Percentiles rank a stretch among this genome's conserved stretches.
Evolutionary conservation across 2,329 filamentous ascomycete genomes (phyloP).

Genomic region (Cladosporium sp.): DNA sequence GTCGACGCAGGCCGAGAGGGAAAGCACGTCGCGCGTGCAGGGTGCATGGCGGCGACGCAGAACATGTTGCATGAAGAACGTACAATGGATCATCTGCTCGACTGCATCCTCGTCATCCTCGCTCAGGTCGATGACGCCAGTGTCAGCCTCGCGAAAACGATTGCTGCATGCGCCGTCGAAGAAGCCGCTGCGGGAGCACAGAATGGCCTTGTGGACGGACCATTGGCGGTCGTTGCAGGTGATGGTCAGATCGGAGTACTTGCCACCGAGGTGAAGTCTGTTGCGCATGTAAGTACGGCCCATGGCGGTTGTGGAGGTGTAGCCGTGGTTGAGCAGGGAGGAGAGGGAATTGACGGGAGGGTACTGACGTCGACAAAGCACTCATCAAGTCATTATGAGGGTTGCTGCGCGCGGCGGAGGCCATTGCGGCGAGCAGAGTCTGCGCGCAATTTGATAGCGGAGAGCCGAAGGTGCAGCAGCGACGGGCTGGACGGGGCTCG

Average conservation of each 20-base stretch:
- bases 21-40: background rate
- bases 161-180: slow-evolving; percentile 35
- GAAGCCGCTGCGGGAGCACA: slow-evolving; percentile 45
- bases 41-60: no score
- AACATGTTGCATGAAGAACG: slow-evolving; percentile 11
- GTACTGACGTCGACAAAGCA: slow-evolving; percentile 42
- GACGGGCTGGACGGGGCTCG: slow-evolving; percentile 6
- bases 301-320: slow-evolving; percentile 12
- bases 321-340: slow-evolving; percentile 10
- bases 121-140: slow-evolving; percentile 32
- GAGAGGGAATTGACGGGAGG: slow-evolving; percentile 8
- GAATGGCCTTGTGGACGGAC: slow-evolving; percentile 42
- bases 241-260: slow-evolving; percentile 46
- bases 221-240: slow-evolving; percentile 41
- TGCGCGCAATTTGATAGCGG: slow-evolving; percentile 10
- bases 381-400: slow-evolving; percentile 41
- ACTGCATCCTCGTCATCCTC: slow-evolving; percentile 35
- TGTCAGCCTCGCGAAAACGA: slow-evolving; percentile 29
- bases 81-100: slow-evolving; percentile 35
- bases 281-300: slow-evolving; percentile 19
- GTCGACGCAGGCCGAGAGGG: background rate
- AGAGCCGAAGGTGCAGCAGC: slow-evolving; percentile 11
- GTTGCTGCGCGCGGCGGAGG: slow-evolving; percentile 28
- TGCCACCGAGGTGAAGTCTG: slow-evolving; percentile 31
- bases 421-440: slow-evolving; percentile 13